These are phyloP conservation scores for Fragaria nilgerrensis DNA, from an alignment of 306 rosid species.

Conservation along the genomic window DNA sequence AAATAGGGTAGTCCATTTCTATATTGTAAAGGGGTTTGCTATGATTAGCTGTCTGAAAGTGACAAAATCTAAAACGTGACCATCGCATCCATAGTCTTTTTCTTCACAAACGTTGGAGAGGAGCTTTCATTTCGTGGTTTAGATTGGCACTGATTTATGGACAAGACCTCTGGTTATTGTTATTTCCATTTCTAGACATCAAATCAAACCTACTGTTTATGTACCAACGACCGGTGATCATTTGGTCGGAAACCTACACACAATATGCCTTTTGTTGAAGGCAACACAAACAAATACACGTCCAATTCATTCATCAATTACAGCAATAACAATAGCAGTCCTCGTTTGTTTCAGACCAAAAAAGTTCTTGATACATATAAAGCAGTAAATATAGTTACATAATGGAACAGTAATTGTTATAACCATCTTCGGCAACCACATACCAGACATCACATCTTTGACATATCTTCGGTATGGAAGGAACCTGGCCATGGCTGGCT, in stretches of 20 bases:
- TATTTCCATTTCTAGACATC: constrained; percentile 1
- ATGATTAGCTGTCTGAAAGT: constrained; percentile 30
- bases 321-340: neutral
- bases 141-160: constrained; percentile 11
- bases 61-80: constrained; percentile 12
- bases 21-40: neutral
- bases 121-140: constrained; percentile 13
- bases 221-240: constrained; percentile 5
- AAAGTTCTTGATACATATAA: neutral
- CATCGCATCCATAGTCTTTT: constrained; percentile 20
- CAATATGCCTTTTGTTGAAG: neutral
- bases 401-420: constrained; percentile 39
- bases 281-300: neutral
- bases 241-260: constrained; percentile 25
- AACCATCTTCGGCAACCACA: constrained; percentile 40
- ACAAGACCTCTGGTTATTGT: constrained; percentile 10
- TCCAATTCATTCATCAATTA: neutral
- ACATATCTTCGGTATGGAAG: constrained; percentile 26
- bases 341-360: too few relatives aligned
- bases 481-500: neutral
- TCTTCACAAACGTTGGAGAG: constrained; percentile 12
- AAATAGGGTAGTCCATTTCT: neutral
- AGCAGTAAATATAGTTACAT: constrained; percentile 24
- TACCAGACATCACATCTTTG: constrained; percentile 52
- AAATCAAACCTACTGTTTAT: neutral